phyloP scores from a whole-genome alignment of 2,329 filamentous ascomycete genomes.

The Pseudogymnoascus verrucosus region DNA sequence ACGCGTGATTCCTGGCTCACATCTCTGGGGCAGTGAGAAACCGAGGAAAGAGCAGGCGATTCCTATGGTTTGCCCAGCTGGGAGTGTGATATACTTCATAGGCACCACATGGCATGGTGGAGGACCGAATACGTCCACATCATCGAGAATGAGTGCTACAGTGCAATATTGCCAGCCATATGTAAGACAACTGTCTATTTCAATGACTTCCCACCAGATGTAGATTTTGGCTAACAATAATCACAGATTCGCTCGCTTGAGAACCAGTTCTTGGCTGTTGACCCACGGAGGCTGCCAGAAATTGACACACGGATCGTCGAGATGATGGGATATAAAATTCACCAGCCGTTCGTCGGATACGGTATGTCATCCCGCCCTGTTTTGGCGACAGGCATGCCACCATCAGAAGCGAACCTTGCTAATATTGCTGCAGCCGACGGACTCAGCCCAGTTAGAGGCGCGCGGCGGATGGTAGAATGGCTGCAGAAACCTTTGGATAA shows the following conservation, averaged over 20 bases:
- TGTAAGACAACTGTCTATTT: not conserved
- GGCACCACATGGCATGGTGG: conserved; percentile 26
- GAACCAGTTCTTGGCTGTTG: conserved; percentile 28
- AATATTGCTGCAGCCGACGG: conserved; percentile 21
- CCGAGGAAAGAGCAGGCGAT: conserved; percentile 22
- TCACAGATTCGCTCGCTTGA: conserved; percentile 26
- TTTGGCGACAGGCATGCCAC: not conserved
- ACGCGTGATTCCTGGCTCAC: conserved; percentile 24
- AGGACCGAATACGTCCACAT: conserved; percentile 21
- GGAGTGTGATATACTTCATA: conserved; percentile 25
- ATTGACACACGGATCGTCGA: conserved; percentile 27
- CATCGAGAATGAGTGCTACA: conserved; percentile 20
- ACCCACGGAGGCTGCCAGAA: conserved; percentile 25
- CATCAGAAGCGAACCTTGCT: not conserved
- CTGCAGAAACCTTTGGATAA: conserved; percentile 24
- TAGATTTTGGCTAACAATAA: not conserved
- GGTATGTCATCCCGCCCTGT: conserved; percentile 14
- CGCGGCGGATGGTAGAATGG: conserved; percentile 25
- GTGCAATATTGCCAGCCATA: conserved; percentile 26
- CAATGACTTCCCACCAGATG: not conserved
- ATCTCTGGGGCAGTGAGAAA: conserved; percentile 24
- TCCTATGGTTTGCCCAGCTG: conserved; percentile 25
- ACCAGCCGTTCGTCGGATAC: conserved; percentile 28
- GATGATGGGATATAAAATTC: conserved; percentile 30
- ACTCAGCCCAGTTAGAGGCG: conserved; percentile 23